These are phyloP conservation scores for Colletotrichum horii DNA, from an alignment of 2,329 filamentous ascomycete genomes.

Conservation along the genomic window DNA sequence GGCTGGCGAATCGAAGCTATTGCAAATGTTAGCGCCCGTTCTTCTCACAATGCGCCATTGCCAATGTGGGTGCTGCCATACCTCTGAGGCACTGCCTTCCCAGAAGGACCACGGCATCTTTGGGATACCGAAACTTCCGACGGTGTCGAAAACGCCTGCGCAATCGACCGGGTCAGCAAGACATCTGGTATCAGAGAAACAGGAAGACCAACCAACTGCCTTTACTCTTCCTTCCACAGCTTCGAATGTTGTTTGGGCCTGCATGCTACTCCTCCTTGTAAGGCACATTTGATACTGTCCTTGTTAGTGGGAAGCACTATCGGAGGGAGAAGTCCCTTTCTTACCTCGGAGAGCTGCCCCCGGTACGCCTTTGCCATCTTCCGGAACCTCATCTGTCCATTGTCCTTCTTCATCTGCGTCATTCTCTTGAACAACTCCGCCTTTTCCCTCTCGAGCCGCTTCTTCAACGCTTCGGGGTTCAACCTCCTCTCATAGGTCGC, in stretches of 20 bases:
- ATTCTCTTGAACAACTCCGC: not conserved
- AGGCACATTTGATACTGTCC: not conserved
- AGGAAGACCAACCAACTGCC: not conserved
- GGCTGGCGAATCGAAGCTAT: slow-evolving; percentile 23
- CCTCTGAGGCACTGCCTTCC: slow-evolving; percentile 1
- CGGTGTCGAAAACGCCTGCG: slow-evolving; percentile 55
- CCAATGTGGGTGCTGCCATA: accelerated
- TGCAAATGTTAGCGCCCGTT: not conserved
- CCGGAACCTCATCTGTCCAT: not conserved
- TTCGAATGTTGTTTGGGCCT: not conserved
- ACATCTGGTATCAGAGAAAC: accelerated
- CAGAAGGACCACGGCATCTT: slow-evolving; percentile 9
- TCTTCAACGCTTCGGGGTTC: not conserved
- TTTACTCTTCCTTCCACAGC: not conserved
- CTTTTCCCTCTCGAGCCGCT: not conserved
- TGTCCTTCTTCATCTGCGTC: not conserved
- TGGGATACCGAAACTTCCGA: slow-evolving; percentile 47
- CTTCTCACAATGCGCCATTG: not conserved
- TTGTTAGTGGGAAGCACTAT: not conserved
- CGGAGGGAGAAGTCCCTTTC: not conserved
- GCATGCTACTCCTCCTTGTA: not conserved
- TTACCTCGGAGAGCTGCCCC: not conserved
- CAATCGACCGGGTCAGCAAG: not conserved
- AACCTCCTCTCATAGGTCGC: not conserved
- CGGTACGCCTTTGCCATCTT: slow-evolving; percentile 2